These are phyloP conservation scores for Truncatella angustata DNA, from an alignment of 2,329 filamentous ascomycete species.

Conservation along the genomic window DNA sequence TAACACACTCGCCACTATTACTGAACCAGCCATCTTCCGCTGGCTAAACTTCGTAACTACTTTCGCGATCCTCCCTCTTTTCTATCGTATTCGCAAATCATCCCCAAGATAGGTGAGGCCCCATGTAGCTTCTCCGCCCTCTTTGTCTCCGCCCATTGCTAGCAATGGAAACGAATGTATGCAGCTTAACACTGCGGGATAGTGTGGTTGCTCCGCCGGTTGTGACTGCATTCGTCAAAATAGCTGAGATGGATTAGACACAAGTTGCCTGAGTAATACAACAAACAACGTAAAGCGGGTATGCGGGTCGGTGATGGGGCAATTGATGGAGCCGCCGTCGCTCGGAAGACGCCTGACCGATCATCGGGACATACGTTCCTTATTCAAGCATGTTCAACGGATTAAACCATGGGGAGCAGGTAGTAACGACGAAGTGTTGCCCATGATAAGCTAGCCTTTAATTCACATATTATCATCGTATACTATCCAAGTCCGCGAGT, in stretches of 20 bases:
- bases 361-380: neutral
- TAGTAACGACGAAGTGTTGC: neutral
- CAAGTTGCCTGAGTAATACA: neutral
- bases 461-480: neutral
- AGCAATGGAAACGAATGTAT: no score
- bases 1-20: neutral
- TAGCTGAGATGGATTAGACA: neutral
- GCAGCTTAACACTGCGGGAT: no score
- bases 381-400: neutral
- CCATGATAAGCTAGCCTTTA: slow-evolving; percentile 1
- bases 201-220: neutral
- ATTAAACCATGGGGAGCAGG: neutral
- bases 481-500: neutral
- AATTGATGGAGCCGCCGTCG: neutral
- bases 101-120: neutral
- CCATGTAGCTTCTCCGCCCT: no score
- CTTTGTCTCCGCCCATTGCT: no score
- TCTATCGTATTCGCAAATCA: neutral
- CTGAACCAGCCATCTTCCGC: neutral
- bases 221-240: neutral
- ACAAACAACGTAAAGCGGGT: neutral
- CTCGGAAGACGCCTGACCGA: neutral
- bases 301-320: slow-evolving; percentile 3
- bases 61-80: neutral
- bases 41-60: neutral